Conservation (phyloP, 2,329 filamentous ascomycete genomes). For the Phoma sp. region DNA sequence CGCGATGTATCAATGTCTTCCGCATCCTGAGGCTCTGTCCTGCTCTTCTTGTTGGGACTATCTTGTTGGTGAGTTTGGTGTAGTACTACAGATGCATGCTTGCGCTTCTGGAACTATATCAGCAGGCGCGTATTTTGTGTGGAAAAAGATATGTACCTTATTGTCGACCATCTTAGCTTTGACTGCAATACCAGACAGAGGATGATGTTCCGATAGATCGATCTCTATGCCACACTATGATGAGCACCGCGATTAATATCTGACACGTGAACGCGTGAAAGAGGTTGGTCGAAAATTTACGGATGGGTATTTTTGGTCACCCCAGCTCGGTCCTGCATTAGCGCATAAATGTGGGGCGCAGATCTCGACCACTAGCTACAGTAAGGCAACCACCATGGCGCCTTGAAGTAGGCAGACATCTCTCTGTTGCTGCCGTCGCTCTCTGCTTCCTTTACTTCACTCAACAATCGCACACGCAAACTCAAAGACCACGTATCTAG, state of each 20-base stretch:
- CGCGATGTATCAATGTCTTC: conserved; percentile 63
- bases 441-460: not conserved
- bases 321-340: conserved; percentile 19
- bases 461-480: not conserved
- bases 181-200: not conserved
- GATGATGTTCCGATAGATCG: not conserved
- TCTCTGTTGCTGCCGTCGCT: not conserved
- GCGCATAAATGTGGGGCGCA: conserved; percentile 6
- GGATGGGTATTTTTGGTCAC: conserved; percentile 18
- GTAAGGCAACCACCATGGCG: conserved; percentile 14
- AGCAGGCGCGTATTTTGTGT: not conserved
- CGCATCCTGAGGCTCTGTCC: conserved; percentile 15
- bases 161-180: conserved; percentile 12
- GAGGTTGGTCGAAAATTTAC: conserved; percentile 14
- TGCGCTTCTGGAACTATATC: conserved; percentile 29
- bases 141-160: conserved; percentile 1
- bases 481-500: no score
- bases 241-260: not conserved
- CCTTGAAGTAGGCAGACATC: not conserved
- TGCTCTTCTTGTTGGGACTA: conserved; percentile 28
- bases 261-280: conserved; percentile 17
- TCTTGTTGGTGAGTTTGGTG: conserved; percentile 22
- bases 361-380: conserved; percentile 1
- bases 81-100: conserved; percentile 26
- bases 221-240: not conserved